Base-by-base conservation (phyloP, 192 early-diverging fungal genomes). In the Spinellus fusiger region DNA sequence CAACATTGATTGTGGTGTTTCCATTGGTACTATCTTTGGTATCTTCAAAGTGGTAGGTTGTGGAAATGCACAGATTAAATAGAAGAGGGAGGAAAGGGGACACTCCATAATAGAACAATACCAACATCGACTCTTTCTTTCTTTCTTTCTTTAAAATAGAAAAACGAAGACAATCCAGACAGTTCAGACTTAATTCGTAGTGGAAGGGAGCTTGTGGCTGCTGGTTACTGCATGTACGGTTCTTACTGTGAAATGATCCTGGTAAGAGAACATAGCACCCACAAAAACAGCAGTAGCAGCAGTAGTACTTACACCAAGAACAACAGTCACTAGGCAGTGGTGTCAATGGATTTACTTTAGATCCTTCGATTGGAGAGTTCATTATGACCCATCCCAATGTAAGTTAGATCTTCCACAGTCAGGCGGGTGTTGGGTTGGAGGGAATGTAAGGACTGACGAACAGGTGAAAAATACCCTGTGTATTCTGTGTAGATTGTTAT, bases 1-100 rank as follows among this genome's bases (percentile, higher is more conserved):
- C 79, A 98, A 98, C 81, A 98, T 98, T 73, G 96, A 98, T 70
- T 94, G 93, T 71, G 96, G 94, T 82, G 94, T 96, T 32, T 94
- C 93, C 18, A 90, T 98, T 32, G 96, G 96, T 73, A 98, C 96
- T 22, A 98, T 98, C 71, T 98, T 98, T 81, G 96, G 96, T 49
- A 93, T 98, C 69, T 98, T 93, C 84, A 82, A 84, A 66, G 82
- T 95, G 59, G 86, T 90, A 80, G 76, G 84, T 79, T 16, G 15
- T 38, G 20, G 2, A n/a, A 23, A n/a, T 22, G n/a, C 23, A 20
- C 12, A 48, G 46, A 22, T 16, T 10, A 48, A 48, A 22, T 51
- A 27, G 12, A 10, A 12, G 7, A 23, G 49, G 4, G 20, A 18
- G 25, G n/a, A 28, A 51, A 51, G 22, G 26, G 10, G 34, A 65